phyloP scores from a whole-genome alignment of 2,329 filamentous ascomycete genomes.

The Bimuria novae-zelandiae region DNA sequence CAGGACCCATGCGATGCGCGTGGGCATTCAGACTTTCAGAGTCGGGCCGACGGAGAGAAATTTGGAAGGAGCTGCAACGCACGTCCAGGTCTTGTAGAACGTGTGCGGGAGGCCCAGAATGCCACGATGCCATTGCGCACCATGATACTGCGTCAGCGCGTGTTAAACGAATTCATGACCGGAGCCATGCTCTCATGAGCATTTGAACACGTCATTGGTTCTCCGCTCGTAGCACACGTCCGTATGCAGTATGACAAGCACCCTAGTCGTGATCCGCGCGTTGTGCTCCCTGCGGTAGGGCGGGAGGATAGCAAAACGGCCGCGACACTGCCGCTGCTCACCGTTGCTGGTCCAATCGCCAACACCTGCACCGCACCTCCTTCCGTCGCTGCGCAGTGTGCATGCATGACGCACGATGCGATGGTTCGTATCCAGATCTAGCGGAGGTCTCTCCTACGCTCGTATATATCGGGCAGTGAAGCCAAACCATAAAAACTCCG shows the following conservation, averaged over 20 bases:
- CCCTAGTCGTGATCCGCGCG: background rate
- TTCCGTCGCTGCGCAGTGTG: conserved; percentile 1
- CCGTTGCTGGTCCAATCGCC: conserved; percentile 3
- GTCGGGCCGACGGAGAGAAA: too few species aligned
- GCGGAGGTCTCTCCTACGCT: conserved; percentile 5
- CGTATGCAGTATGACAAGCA: background rate
- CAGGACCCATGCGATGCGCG: too few species aligned
- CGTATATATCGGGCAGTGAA: conserved; percentile 5
- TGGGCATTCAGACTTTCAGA: too few species aligned
- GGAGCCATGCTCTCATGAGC: background rate
- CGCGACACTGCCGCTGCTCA: conserved; percentile 11
- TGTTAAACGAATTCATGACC: background rate
- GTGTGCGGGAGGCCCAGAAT: background rate
- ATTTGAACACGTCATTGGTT: background rate
- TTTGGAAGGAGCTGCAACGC: background rate
- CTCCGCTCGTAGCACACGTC: background rate
- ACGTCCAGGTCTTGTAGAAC: background rate
- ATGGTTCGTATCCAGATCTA: conserved; percentile 6
- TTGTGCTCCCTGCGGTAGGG: background rate
- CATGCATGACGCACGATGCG: conserved; percentile 14
- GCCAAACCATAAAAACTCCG: background rate
- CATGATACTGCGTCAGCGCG: background rate
- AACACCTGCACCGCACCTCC: conserved; percentile 4
- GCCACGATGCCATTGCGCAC: conserved; percentile 1
- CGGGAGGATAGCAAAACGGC: background rate